phyloP scores from a whole-genome alignment of 164 flowering plant genomes.

The Stephania cephalantha region DNA sequence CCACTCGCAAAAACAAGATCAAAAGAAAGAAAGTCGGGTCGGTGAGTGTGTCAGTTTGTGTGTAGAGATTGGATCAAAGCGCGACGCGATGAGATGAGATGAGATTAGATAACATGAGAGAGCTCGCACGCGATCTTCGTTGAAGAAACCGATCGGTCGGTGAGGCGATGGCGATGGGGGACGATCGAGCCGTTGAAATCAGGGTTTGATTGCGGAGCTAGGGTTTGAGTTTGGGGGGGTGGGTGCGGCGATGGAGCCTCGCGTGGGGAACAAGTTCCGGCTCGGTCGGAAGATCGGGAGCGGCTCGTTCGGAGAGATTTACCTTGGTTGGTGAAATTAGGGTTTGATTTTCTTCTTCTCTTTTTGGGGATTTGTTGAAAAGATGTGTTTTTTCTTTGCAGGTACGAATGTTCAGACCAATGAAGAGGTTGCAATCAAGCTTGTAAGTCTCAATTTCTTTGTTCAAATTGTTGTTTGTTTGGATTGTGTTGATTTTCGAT shows the following conservation, averaged over 20 bases:
- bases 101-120: no score
- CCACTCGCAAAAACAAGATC: neutral
- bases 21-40: neutral
- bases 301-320: slow-evolving; percentile 92
- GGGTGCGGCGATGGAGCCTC: slow-evolving; percentile 59
- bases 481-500: neutral
- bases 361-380: neutral
- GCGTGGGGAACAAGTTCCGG: slow-evolving; percentile 76
- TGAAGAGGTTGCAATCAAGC: slow-evolving; percentile 89
- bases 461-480: neutral
- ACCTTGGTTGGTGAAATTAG: slow-evolving; percentile 45
- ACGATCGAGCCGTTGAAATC: neutral
- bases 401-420: slow-evolving; percentile 84
- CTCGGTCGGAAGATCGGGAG: slow-evolving; percentile 92
- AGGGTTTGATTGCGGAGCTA: neutral
- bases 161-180: neutral
- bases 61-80: slow-evolving; percentile 27
- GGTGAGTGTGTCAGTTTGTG: no score
- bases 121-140: neutral
- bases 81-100: neutral
- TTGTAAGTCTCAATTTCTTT: slow-evolving; percentile 40
- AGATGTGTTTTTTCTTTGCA: slow-evolving; percentile 15
- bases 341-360: neutral
- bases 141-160: neutral
- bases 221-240: neutral